Evolutionary conservation across 345 rosid genomes (phyloP).

Genomic region (Excoecaria agallocha): DNA sequence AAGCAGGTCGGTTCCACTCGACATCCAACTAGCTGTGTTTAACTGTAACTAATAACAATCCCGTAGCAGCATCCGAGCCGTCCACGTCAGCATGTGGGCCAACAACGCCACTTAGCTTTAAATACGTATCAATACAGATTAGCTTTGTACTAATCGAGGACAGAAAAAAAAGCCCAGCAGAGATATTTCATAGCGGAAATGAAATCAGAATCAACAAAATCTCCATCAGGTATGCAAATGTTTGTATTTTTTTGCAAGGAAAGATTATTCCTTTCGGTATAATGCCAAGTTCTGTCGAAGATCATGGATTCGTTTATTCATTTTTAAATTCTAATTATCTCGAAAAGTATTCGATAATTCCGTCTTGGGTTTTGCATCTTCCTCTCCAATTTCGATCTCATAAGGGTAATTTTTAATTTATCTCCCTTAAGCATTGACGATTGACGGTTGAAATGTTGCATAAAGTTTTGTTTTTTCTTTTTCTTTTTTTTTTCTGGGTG

Average conservation of each 20-base stretch:
- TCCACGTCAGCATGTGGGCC: conserved; percentile 7
- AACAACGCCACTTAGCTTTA: not conserved
- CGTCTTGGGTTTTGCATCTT: not conserved
- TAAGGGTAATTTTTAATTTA: not conserved
- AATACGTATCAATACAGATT: not conserved
- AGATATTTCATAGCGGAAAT: conserved; percentile 15
- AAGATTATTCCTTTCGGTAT: no score
- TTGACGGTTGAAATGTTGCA: not conserved
- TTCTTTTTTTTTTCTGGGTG: no score
- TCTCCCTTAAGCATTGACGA: not conserved
- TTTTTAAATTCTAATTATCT: not conserved
- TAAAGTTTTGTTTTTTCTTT: no score
- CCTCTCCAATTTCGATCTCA: not conserved
- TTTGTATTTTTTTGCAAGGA: not conserved
- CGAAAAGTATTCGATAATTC: not conserved
- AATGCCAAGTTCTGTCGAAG: not conserved
- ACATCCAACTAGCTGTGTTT: not conserved
- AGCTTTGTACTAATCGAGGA: not conserved
- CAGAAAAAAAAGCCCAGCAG: not conserved
- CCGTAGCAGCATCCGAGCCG: not conserved
- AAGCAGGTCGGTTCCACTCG: not conserved
- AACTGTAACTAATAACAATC: no score
- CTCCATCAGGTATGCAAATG: conserved; percentile 12
- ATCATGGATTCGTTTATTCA: not conserved
- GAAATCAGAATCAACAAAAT: conserved; percentile 9